Evolutionary conservation across 768 basidiomycete species (phyloP).

Genomic region (Inosperma sp.): DNA sequence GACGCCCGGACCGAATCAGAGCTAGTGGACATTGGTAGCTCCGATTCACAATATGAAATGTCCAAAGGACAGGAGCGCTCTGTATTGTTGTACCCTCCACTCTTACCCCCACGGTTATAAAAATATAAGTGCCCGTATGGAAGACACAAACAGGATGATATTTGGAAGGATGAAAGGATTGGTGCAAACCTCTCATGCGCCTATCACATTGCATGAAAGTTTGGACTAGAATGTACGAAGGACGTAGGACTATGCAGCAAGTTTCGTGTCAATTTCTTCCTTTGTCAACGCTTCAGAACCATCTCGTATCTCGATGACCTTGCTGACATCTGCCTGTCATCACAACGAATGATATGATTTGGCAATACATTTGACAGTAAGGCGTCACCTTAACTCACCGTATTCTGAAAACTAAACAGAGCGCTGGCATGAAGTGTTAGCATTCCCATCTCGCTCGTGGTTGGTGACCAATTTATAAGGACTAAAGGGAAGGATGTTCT

Average conservation of each 20-base stretch:
- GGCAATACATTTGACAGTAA: background rate
- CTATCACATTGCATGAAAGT: no score
- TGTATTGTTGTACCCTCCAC: no score
- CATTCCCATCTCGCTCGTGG: conserved; percentile 67
- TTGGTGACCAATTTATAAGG: conserved; percentile 85
- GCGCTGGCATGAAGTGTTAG: conserved; percentile 82
- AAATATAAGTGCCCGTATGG: background rate
- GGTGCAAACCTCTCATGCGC: no score
- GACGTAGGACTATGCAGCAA: conserved; percentile 22
- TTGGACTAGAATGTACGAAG: background rate
- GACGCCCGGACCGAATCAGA: no score
- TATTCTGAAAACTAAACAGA: conserved; percentile 71
- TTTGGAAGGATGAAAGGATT: no score
- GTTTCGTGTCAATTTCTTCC: conserved; percentile 59
- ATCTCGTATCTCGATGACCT: conserved; percentile 77
- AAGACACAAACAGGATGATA: no score
- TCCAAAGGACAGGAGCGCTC: no score
- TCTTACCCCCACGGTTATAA: no score
- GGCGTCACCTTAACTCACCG: conserved; percentile 42
- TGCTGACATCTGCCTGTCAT: conserved; percentile 66
- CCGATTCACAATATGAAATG: no score
- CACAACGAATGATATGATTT: background rate
- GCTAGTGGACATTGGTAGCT: no score
- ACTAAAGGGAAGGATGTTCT: conserved; percentile 81
- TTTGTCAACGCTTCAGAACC: conserved; percentile 79